Evolutionary conservation across 2,329 filamentous ascomycete species (phyloP).

Genomic region (Lasiodiplodia citricola): DNA sequence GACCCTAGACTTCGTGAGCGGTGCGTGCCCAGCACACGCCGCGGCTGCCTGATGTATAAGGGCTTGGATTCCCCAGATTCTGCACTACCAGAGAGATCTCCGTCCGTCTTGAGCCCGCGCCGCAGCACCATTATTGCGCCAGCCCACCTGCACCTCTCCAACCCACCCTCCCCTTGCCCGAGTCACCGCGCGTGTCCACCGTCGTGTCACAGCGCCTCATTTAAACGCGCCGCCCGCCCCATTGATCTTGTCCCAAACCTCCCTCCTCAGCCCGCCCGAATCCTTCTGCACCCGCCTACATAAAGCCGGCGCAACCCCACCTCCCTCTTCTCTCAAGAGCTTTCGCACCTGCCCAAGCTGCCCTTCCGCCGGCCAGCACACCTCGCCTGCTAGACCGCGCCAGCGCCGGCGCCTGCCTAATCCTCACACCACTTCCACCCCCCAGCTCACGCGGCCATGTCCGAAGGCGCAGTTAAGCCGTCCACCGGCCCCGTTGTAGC

Average conservation of each 20-base stretch:
- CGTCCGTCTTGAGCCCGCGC: conserved; percentile 4
- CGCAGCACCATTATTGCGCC: conserved; percentile 20
- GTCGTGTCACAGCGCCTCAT: conserved; percentile 19
- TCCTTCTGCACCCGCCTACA: conserved; percentile 8
- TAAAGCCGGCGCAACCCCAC: conserved; percentile 9
- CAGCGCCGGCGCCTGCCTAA: conserved; percentile 11
- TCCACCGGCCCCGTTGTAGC: conserved; percentile 62
- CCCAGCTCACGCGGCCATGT: conserved; percentile 42
- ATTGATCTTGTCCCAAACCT: neutral
- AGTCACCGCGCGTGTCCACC: conserved; percentile 17
- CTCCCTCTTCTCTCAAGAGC: conserved; percentile 1
- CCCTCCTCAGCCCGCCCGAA: neutral
- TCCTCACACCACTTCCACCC: conserved; percentile 1
- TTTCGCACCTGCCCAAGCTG: neutral
- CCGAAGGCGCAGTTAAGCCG: conserved; percentile 47
- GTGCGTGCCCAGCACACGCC: neutral
- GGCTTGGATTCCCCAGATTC: conserved; percentile 16
- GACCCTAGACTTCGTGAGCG: neutral
- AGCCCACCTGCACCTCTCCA: conserved; percentile 13
- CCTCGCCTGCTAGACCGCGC: neutral
- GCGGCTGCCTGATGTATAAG: neutral
- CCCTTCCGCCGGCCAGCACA: neutral
- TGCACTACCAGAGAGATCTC: neutral
- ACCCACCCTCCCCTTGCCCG: conserved; percentile 22
- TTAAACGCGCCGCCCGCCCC: conserved; percentile 22